Percentiles rank a stretch among this genome's conserved stretches.
phyloP scores from a whole-genome alignment of 495 filamentous ascomycete genomes.

The Trichoderma erinaceum region DNA sequence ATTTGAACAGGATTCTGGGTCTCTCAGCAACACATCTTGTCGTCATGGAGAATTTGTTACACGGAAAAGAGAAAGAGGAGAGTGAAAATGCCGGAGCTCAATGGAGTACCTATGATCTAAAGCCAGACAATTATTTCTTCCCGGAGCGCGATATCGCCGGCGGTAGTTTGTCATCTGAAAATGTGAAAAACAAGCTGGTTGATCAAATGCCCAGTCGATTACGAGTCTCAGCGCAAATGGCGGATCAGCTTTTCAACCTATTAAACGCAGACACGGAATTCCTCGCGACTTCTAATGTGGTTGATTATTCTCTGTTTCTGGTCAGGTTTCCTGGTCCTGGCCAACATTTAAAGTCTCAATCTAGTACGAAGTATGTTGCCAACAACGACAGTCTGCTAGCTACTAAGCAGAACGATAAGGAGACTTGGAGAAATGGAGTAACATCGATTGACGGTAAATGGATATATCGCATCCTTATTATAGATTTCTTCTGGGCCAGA shows the following conservation, averaged over 20 bases:
- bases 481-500: conserved; percentile 70
- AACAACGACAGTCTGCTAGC: conserved; percentile 9
- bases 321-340: conserved; percentile 37
- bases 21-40: conserved; percentile 59
- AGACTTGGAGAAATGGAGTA: conserved; percentile 52
- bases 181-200: conserved; percentile 51
- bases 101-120: conserved; percentile 68
- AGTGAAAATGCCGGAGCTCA: conserved; percentile 31
- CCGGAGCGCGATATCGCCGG: conserved; percentile 62
- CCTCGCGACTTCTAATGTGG: conserved; percentile 51
- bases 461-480: conserved; percentile 54
- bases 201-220: conserved; percentile 63
- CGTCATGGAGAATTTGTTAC: conserved; percentile 66
- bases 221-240: conserved; percentile 42
- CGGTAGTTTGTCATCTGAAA: conserved; percentile 50
- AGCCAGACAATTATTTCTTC: conserved; percentile 65
- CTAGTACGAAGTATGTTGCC: too few species aligned
- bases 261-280: conserved; percentile 55
- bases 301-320: conserved; percentile 66
- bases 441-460: conserved; percentile 54
- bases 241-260: conserved; percentile 42
- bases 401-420: conserved; percentile 21
- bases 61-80: conserved; percentile 37
- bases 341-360: too few species aligned
- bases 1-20: conserved; percentile 49